Conservation (phyloP, 805 yeast species). For the Hanseniaspora thailandica region DNA sequence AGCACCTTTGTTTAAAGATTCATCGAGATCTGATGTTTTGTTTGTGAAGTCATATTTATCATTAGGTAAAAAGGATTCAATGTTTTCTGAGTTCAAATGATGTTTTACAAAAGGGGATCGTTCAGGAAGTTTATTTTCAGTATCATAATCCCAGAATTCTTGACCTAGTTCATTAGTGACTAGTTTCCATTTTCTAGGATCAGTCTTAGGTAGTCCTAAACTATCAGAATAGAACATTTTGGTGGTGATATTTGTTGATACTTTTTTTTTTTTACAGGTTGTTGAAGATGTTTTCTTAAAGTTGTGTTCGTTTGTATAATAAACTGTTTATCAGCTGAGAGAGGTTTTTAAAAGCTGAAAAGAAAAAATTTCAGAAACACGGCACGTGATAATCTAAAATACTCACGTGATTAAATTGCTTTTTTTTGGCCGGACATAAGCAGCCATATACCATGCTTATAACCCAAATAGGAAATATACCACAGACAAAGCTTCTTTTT, state of each 20-base stretch:
- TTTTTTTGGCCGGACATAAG: too few relatives aligned
- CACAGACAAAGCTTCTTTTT: too few relatives aligned
- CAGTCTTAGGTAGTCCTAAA: slow-evolving; percentile 56
- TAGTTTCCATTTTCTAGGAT: slow-evolving; percentile 63
- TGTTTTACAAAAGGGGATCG: slow-evolving; percentile 51
- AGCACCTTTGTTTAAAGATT: slow-evolving; percentile 66
- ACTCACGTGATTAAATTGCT: too few relatives aligned
- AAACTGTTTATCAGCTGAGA: too few relatives aligned
- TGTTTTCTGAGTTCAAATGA: slow-evolving; percentile 34
- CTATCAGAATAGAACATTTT: slow-evolving; percentile 48
- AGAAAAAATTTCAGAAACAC: too few relatives aligned
- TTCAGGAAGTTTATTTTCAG: slow-evolving; percentile 31
- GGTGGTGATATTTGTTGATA: too few relatives aligned
- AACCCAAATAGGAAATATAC: too few relatives aligned
- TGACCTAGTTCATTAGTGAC: slow-evolving; percentile 55
- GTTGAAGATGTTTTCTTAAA: too few relatives aligned
- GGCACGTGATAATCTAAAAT: too few relatives aligned
- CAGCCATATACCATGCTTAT: too few relatives aligned
- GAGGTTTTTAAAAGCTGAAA: too few relatives aligned
- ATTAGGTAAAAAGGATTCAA: slow-evolving; percentile 31
- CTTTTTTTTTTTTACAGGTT: background rate
- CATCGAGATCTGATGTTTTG: slow-evolving; percentile 33
- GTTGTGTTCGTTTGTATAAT: too few relatives aligned
- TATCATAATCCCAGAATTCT: slow-evolving; percentile 65
- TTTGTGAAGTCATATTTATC: slow-evolving; percentile 17